Evolutionary conservation across 179 eudicot species (phyloP), one percentile per base, ranked within the genome.

Genomic region (Silene coronaria): DNA sequence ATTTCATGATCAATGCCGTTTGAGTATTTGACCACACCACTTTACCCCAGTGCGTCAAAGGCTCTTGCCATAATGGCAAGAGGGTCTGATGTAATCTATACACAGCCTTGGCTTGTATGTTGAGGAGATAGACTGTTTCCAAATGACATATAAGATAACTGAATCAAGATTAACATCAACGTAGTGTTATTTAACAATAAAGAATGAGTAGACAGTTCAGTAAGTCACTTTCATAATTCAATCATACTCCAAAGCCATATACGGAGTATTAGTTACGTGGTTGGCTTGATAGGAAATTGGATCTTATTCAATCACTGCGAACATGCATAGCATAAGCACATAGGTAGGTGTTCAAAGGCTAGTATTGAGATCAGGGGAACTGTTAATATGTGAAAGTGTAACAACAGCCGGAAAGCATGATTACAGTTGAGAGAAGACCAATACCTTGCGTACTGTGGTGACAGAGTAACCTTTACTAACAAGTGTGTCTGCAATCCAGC

Each of bases 401-500:
- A 36, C 32, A 28, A 28, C 13, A 42, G 48, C 48, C 14, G 13
- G 28, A 42, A 10, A 42, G 13, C 28, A 27, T 32, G 9, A 12
- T 11, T 58, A 38, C 11, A 72, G 68, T 70, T 2, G 46, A 42
- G 16, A 46, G 70, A 28, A 23, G 78, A 69, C 62, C 27, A 77
- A 55, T 90, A 91, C 99, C 97, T 95, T 95, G 21, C 99, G 91
- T 67, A 95, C 99, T 2, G 70, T 73, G 62, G 99, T 95, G 76
- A 95, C 90, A 26, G 99, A 95, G 16, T 75, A 72, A 66, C 99
- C 99, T 85, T 82, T 89, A 85, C 88, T 92, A 79, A 95, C 97
- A 51, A 95, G 89, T 24, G 97, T 86, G 77, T 95, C 99, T 9
- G 99, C 99, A 86, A 95, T 91, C 99, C 99, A 95, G 60, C 99